These are phyloP conservation scores for Apostasia ramifera DNA, from an alignment of 106 monocot species.

Conservation along the genomic window DNA sequence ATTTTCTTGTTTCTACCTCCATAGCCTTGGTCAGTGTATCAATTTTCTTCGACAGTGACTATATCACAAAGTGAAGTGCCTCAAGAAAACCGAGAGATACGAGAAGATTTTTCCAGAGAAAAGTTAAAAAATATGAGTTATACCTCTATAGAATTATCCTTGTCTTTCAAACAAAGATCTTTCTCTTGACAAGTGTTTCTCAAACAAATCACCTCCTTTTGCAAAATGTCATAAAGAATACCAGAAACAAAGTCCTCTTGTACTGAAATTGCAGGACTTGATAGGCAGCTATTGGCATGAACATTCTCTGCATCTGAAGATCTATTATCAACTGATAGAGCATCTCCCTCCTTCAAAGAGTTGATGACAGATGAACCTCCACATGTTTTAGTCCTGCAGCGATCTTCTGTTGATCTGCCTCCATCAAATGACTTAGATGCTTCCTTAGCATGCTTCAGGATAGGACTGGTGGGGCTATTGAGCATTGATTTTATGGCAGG, in stretches of 20 bases:
- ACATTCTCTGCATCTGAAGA: conserved; percentile 18
- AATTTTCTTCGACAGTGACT: conserved; percentile 69
- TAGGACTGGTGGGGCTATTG: conserved; percentile 22
- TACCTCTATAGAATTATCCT: conserved; percentile 77
- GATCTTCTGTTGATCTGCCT: conserved; percentile 25
- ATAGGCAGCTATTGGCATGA: conserved; percentile 3
- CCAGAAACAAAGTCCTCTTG: conserved; percentile 64
- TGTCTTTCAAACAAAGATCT: conserved; percentile 67
- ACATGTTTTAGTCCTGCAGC: conserved; percentile 25
- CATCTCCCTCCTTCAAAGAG: conserved; percentile 21
- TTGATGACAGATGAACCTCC: conserved; percentile 20
- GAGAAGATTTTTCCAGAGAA: no score
- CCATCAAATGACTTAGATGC: conserved; percentile 75
- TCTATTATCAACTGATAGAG: conserved; percentile 10
- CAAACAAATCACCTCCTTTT: conserved; percentile 71
- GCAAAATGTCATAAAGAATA: conserved; percentile 61
- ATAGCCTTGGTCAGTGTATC: conserved; percentile 67
- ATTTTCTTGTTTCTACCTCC: conserved; percentile 73
- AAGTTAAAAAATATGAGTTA: background rate
- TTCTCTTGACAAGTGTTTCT: conserved; percentile 69
- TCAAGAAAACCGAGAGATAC: background rate
- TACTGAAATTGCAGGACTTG: conserved; percentile 11
- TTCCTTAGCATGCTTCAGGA: conserved; percentile 48
- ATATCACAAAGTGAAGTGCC: conserved; percentile 1
- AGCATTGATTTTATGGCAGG: conserved; percentile 25